These are phyloP conservation scores for Aspergillus sp. DNA, from an alignment of 2,329 filamentous ascomycete species.

Conservation along the genomic window DNA sequence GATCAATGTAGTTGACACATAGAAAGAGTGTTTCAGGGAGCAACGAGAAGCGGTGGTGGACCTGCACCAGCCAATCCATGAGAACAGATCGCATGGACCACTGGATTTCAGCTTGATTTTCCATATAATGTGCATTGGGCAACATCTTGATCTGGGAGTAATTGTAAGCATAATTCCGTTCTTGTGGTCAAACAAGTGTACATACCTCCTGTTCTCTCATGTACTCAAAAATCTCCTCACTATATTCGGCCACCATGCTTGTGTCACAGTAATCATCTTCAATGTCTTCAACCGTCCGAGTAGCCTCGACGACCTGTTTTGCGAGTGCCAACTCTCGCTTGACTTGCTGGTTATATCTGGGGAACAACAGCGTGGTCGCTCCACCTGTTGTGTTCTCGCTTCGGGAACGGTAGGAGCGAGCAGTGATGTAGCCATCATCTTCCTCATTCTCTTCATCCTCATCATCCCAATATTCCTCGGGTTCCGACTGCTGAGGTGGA, in stretches of 20 bases:
- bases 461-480: conserved; percentile 73
- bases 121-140: conserved; percentile 94
- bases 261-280: conserved; percentile 92
- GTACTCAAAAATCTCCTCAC: conserved; percentile 92
- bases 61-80: conserved; percentile 98
- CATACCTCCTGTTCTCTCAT: conserved; percentile 84
- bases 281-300: conserved; percentile 68
- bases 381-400: conserved; percentile 70
- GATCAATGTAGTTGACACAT: conserved; percentile 94
- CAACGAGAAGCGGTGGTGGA: conserved; percentile 86
- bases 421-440: conserved; percentile 71
- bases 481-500: conserved; percentile 45
- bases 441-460: conserved; percentile 75
- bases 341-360: conserved; percentile 67
- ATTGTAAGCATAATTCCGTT: conserved; percentile 20
- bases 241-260: conserved; percentile 97
- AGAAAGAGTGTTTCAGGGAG: conserved; percentile 94
- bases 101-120: conserved; percentile 92
- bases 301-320: conserved; percentile 65
- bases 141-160: conserved; percentile 68
- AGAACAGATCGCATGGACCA: conserved; percentile 98
- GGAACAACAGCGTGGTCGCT: conserved; percentile 67
- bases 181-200: background rate
- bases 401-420: conserved; percentile 73
- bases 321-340: conserved; percentile 71